phyloP scores from a whole-genome alignment of 225 moss, liverwort and hornwort species.

The Sphagnum tenellum region DNA sequence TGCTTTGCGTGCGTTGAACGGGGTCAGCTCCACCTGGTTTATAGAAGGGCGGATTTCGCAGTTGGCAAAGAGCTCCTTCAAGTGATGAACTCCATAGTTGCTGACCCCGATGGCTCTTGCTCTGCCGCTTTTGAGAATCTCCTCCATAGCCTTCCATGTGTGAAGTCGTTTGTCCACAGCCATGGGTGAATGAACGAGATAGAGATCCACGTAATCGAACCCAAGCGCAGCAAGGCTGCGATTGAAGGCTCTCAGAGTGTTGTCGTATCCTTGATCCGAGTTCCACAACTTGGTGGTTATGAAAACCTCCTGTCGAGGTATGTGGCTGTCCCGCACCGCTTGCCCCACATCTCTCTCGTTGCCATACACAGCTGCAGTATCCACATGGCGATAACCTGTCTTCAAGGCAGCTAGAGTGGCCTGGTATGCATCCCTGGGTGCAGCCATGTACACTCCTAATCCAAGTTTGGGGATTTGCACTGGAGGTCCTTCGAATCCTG shows the following conservation, averaged over 20 bases:
- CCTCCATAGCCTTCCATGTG: slow-evolving; percentile 95
- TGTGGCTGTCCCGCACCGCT: slow-evolving; percentile 73
- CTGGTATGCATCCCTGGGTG: slow-evolving; percentile 36
- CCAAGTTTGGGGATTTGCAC: slow-evolving; percentile 62
- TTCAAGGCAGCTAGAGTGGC: slow-evolving; percentile 45
- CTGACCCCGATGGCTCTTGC: slow-evolving; percentile 90
- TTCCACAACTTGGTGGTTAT: slow-evolving; percentile 93
- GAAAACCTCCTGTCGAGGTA: slow-evolving; percentile 80
- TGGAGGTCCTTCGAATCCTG: slow-evolving; percentile 47
- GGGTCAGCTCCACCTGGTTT: slow-evolving; percentile 82
- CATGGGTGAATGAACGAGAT: slow-evolving; percentile 78
- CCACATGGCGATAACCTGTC: slow-evolving; percentile 77
- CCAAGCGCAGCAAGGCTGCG: slow-evolving; percentile 67
- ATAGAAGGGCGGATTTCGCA: slow-evolving; percentile 73
- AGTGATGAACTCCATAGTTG: slow-evolving; percentile 85
- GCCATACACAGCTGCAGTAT: slow-evolving; percentile 62
- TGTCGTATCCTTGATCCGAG: slow-evolving; percentile 85
- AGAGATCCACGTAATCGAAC: slow-evolving; percentile 80
- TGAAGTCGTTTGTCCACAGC: slow-evolving; percentile 42
- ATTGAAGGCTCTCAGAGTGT: slow-evolving; percentile 64
- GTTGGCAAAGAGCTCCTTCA: slow-evolving; percentile 71
- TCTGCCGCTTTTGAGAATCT: slow-evolving; percentile 72
- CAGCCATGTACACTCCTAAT: slow-evolving; percentile 57
- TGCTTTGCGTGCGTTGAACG: slow-evolving; percentile 57
- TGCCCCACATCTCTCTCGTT: slow-evolving; percentile 78